These are phyloP conservation scores for Selaginella tamariscina DNA, from an alignment of 75 land plant species.

Conservation along the genomic window DNA sequence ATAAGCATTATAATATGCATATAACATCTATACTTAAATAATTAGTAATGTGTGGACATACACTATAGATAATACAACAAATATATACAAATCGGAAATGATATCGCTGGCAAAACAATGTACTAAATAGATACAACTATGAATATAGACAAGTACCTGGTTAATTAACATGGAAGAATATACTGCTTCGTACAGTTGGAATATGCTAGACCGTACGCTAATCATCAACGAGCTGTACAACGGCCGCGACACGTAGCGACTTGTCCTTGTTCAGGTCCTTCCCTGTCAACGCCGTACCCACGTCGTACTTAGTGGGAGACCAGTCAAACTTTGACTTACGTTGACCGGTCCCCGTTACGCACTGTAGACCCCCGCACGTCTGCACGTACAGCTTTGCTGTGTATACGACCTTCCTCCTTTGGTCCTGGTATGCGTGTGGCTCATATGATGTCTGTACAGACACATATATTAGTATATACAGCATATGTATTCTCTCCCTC, in stretches of 20 bases:
- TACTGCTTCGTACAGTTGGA: too few species aligned
- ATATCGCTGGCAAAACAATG: too few species aligned
- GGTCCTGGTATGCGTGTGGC: slow-evolving; percentile 20
- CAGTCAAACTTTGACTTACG: not conserved
- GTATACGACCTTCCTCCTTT: slow-evolving; percentile 20
- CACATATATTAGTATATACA: too few species aligned
- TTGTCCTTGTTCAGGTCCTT: slow-evolving; percentile 23
- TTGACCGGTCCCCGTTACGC: slow-evolving; percentile 28
- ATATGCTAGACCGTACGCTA: not conserved
- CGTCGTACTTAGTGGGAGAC: slow-evolving; percentile 1
- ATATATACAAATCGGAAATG: too few species aligned
- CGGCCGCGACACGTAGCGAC: slow-evolving; percentile 27
- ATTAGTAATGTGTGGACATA: too few species aligned
- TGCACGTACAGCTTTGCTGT: slow-evolving; percentile 24
- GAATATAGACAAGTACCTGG: too few species aligned
- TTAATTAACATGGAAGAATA: too few species aligned
- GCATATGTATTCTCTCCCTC: too few species aligned
- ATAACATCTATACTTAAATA: too few species aligned
- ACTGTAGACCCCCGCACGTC: slow-evolving; percentile 21
- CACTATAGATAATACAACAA: too few species aligned
- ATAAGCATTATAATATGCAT: too few species aligned
- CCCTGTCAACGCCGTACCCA: slow-evolving; percentile 18
- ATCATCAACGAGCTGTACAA: slow-evolving; percentile 31
- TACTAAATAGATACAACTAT: too few species aligned
- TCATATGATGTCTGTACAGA: not conserved